These are phyloP conservation scores for Vaccinium myrtillus DNA, from an alignment of 148 eudicot genomes.

Conservation along the genomic window DNA sequence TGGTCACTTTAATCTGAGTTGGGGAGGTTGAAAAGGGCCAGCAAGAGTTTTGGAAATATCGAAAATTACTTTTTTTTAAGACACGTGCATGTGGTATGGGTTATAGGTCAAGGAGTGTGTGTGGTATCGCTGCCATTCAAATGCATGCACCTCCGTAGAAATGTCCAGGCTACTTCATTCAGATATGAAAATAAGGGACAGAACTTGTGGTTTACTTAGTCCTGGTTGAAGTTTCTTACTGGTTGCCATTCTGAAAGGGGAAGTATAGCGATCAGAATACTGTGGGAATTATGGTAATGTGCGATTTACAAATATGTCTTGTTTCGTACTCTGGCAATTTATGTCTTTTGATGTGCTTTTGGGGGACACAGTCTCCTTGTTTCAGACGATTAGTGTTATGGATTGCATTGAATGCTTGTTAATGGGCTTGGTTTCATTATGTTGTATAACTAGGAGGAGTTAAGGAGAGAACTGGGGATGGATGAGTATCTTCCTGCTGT, in stretches of 20 bases:
- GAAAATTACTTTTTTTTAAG: background rate
- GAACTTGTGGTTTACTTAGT: background rate
- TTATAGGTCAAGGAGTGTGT: background rate
- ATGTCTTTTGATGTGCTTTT: background rate
- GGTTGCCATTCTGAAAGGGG: background rate
- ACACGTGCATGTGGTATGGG: background rate
- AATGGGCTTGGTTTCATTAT: background rate
- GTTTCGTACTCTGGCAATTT: background rate
- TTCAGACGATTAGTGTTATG: background rate
- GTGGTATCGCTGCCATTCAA: background rate
- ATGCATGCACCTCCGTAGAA: background rate
- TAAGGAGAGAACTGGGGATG: constrained; percentile 89
- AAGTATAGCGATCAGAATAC: background rate
- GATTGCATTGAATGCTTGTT: constrained; percentile 7
- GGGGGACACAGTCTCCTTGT: background rate
- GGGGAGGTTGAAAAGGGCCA: background rate
- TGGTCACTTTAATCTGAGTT: background rate
- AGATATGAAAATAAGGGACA: background rate
- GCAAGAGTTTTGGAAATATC: background rate
- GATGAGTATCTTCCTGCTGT: constrained; percentile 88
- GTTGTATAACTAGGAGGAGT: constrained; percentile 44
- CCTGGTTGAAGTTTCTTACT: background rate
- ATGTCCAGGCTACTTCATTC: background rate
- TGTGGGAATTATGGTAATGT: background rate
- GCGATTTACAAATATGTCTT: background rate